Evolutionary conservation across 345 rosid genomes (phyloP), one percentile per base, ranked within the genome.

Genomic region (Linum tenue): DNA sequence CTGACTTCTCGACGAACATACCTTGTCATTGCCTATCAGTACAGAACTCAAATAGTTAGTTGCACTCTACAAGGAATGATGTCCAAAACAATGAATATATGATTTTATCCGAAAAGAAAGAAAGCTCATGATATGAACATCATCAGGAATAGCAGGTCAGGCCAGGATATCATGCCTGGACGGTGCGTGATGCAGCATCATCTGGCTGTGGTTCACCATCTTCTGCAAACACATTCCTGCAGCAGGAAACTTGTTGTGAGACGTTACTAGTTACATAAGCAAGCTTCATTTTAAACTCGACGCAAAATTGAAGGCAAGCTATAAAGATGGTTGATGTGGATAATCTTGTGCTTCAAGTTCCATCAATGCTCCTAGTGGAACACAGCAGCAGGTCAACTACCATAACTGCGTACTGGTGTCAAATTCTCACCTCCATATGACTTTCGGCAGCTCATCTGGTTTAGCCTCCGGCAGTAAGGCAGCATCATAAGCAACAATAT

Each of bases 221-320:
- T 64, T 94, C 95, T 42, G 89, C 90, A 63, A 94, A 88, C 50
- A 90, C 65, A 73, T 94, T 94, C 86, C 99, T 94, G 85, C 79
- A 75, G 62, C 22, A 44, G 12, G 73, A 7, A 36, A 22, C 31
- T 3, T 48, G 14, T 48, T 48, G 53, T 48, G 12, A 48, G 15
- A 48, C 53, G 53, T 15, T 22, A 22, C 31, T 22, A 22, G 31
- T 22, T 22, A 22, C 31, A 22, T 22, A 22, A 22, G 31, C 31
- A 22, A 22, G 31, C 31, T 22, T 22, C 31, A 22, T 22, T 22
- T 22, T 22, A 22, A 22, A 22, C 31, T 22, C 31, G 31, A 22
- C 31, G 53, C 53, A 57, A 16, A 22, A n/a, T n/a, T 31, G 9
- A 37, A 17, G 0, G 7, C 12, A 57, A 17, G 37, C 37, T 57